Conservation (phyloP, 768 basidiomycete species). For the Tricholoma matsutake region DNA sequence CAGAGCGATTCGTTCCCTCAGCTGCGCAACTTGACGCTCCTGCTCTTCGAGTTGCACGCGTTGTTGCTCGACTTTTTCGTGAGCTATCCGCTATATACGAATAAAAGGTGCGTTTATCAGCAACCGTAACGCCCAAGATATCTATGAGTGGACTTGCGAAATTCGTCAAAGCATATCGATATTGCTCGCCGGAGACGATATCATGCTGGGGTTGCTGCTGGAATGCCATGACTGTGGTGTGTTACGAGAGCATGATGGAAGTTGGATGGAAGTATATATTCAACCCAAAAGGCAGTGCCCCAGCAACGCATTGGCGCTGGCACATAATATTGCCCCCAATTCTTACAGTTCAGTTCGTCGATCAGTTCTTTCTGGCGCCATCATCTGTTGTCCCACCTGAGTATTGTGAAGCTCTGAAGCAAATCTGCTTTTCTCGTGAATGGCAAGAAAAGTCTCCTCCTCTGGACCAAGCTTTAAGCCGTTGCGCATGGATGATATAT, state of each 20-base stretch:
- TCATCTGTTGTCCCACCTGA: no score
- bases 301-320: not conserved
- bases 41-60: constrained; percentile 77
- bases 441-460: no score
- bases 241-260: not conserved
- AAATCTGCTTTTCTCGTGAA: no score
- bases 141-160: constrained; percentile 48
- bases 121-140: not conserved
- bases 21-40: constrained; percentile 74
- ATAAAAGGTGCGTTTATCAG: not conserved
- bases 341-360: no score
- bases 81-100: constrained; percentile 66
- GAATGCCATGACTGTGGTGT: constrained; percentile 20
- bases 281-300: not conserved
- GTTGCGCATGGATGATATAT: no score
- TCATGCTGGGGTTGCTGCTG: constrained; percentile 32
- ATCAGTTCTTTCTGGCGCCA: no score
- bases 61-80: constrained; percentile 86
- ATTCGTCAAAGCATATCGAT: constrained; percentile 80
- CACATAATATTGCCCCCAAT: not conserved
- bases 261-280: not conserved
- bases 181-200: constrained; percentile 59
- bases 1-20: constrained; percentile 66
- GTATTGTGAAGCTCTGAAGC: no score
- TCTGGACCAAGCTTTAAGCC: no score